Evolutionary conservation across 2,329 filamentous ascomycete species (phyloP).

Genomic region (Alternaria conjuncta): DNA sequence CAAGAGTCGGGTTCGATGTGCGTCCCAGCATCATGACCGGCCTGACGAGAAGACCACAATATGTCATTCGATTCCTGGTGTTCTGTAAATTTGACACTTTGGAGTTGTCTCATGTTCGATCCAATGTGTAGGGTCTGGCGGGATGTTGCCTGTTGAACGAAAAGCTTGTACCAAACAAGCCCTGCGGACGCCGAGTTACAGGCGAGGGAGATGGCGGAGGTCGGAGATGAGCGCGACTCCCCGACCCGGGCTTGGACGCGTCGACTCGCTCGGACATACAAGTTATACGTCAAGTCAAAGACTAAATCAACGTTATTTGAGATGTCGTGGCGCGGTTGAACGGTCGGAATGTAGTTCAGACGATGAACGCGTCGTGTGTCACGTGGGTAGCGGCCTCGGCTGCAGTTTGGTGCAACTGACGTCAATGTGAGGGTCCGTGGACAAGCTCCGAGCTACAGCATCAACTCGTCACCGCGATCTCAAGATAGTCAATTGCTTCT

Average conservation of each 20-base stretch:
- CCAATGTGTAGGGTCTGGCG: not conserved
- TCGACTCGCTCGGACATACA: not conserved
- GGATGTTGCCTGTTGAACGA: not conserved
- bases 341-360: not conserved
- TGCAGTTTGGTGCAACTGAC: not conserved
- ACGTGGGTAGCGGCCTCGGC: not conserved
- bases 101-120: not conserved
- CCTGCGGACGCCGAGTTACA: not conserved
- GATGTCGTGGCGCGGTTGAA: not conserved
- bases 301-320: not conserved
- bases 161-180: not conserved
- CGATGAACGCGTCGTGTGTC: not conserved
- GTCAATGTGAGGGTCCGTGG: conserved; percentile 2
- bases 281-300: no score
- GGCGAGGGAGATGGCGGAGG: not conserved
- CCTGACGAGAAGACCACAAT: not conserved
- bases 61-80: not conserved
- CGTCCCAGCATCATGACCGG: not conserved
- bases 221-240: not conserved
- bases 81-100: not conserved
- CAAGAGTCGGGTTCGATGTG: not conserved
- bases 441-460: conserved; percentile 10
- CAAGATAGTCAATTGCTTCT: conserved; percentile 5
- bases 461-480: conserved; percentile 10
- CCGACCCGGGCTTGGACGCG: not conserved